Percentiles rank a stretch among this genome's conserved stretches.
phyloP scores from a whole-genome alignment of 2,329 filamentous ascomycete genomes.

The Penicillium sp. region DNA sequence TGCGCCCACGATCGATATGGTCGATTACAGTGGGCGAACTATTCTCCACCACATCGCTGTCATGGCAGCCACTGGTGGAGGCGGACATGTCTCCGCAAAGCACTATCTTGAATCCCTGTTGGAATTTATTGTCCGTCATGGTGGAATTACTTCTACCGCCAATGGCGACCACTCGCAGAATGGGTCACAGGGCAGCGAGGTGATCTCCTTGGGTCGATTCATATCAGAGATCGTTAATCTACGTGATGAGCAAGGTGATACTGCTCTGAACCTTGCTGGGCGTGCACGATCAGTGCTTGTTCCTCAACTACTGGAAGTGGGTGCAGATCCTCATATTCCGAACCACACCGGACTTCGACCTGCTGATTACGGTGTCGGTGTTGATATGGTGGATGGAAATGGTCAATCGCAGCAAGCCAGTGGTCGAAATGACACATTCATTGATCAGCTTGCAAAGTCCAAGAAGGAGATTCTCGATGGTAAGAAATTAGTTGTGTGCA shows the following conservation, averaged over 20 bases:
- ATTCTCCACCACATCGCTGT: constrained; percentile 96
- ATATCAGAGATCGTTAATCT: constrained; percentile 98
- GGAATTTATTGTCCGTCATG: constrained; percentile 91
- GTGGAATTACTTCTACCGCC: constrained; percentile 61
- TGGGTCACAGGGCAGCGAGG: constrained; percentile 51
- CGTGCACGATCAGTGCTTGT: constrained; percentile 96
- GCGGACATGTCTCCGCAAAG: constrained; percentile 81
- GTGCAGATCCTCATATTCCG: constrained; percentile 87
- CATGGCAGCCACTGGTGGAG: constrained; percentile 92
- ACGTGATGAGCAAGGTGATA: constrained; percentile 92
- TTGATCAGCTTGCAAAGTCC: constrained; percentile 52
- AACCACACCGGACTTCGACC: constrained; percentile 89
- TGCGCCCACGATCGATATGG: constrained; percentile 85
- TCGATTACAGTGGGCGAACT: constrained; percentile 86
- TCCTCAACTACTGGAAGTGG: constrained; percentile 93
- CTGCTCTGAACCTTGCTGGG: constrained; percentile 90
- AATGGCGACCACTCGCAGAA: constrained; percentile 38
- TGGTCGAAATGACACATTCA: constrained; percentile 51
- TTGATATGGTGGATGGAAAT: constrained; percentile 62
- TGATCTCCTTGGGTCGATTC: constrained; percentile 90
- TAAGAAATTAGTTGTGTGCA: constrained; percentile 31
- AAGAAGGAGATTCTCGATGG: constrained; percentile 55
- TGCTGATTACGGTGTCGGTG: constrained; percentile 91
- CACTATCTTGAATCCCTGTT: constrained; percentile 95
- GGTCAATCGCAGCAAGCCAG: constrained; percentile 54